A percentile compares a stretch with the other conserved stretches of the same genome.
Conservation (phyloP, 345 rosid genomes). For the Lepidium aucheri region DNA sequence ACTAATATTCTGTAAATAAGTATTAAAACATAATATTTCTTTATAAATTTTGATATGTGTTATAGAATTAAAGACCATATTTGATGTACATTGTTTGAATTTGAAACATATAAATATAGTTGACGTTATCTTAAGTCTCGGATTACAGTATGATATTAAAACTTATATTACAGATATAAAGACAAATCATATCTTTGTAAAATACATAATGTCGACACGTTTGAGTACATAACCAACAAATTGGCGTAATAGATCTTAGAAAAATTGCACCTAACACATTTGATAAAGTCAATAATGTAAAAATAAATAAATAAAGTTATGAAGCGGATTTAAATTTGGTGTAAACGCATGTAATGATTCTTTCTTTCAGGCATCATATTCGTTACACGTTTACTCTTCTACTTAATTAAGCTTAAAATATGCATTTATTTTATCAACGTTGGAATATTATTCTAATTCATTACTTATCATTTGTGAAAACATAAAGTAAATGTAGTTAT, state of each 20-base stretch:
- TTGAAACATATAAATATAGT: no score
- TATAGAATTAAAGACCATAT: no score
- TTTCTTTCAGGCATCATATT: not conserved
- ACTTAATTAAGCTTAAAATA: not conserved
- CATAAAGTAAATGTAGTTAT: no score
- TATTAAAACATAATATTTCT: no score
- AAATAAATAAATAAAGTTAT: not conserved
- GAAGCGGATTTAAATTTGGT: not conserved
- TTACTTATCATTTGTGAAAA: no score
- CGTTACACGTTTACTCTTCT: not conserved
- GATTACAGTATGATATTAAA: not conserved
- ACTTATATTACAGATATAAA: not conserved
- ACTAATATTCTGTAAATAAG: no score
- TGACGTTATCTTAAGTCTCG: not conserved
- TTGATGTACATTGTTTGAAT: no score
- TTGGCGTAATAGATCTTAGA: not conserved
- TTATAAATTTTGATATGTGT: no score
- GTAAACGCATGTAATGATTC: not conserved
- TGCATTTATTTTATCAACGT: not conserved
- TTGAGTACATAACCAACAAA: not conserved
- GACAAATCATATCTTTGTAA: not conserved
- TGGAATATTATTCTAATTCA: not conserved
- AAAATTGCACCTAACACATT: not conserved
- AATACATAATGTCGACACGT: not conserved
- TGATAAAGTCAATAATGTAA: not conserved